Evolutionary conservation across 108 stramenopile genomes (phyloP).

Genomic region (Nannochloropsis salina): DNA sequence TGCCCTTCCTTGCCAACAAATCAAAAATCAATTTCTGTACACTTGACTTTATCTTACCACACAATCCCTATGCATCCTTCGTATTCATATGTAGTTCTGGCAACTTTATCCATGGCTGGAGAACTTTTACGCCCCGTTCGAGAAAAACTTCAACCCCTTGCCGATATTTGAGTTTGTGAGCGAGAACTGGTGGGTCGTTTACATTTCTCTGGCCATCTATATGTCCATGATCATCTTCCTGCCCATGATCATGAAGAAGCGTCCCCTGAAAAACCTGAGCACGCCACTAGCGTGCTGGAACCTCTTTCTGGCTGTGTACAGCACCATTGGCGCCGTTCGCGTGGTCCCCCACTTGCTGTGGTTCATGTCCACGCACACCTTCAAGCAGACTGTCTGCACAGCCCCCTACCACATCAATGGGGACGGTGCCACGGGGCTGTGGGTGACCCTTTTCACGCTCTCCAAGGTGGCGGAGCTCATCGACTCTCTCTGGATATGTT

Average conservation of each 20-base stretch:
- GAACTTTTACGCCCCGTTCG: constrained; percentile 12
- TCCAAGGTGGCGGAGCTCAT: constrained; percentile 49
- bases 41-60: too few species aligned
- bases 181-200: background rate
- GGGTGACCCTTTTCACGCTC: constrained; percentile 47
- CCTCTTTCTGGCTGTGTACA: background rate
- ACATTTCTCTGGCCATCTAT: background rate
- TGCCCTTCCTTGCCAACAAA: too few species aligned
- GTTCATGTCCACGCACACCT: background rate
- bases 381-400: background rate
- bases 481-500: constrained; percentile 46
- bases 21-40: too few species aligned
- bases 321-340: constrained; percentile 17
- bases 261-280: background rate
- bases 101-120: background rate
- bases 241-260: constrained; percentile 18
- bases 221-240: constrained; percentile 14
- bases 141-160: background rate
- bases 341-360: constrained; percentile 17
- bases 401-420: constrained; percentile 21
- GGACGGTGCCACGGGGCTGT: constrained; percentile 40
- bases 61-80: too few species aligned
- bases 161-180: background rate
- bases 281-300: background rate
- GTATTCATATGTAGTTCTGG: background rate